Conservation (phyloP, 2,329 filamentous ascomycete genomes). For the Fusarium albosuccineum region DNA sequence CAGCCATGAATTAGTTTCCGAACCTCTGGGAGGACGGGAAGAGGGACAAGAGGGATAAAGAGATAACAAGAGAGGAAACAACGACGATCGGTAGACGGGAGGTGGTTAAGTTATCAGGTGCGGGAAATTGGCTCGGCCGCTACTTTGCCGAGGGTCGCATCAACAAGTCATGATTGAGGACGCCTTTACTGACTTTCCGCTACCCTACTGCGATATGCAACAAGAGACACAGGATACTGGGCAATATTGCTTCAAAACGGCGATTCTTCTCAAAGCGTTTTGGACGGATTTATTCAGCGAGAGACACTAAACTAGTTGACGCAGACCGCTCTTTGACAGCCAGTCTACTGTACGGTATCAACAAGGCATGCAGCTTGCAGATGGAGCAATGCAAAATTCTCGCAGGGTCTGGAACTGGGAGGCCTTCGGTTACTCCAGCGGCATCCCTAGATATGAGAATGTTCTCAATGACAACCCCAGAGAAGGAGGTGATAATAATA, state of each 20-base stretch:
- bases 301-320: constrained; percentile 38
- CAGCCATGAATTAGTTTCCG: constrained; percentile 27
- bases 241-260: constrained; percentile 9
- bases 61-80: constrained; percentile 42
- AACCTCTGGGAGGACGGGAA: constrained; percentile 7
- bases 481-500: not conserved
- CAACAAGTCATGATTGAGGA: constrained; percentile 1
- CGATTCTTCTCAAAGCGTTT: constrained; percentile 16
- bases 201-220: constrained; percentile 25
- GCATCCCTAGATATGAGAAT: constrained; percentile 24
- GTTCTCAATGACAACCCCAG: not conserved
- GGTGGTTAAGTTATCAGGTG: not conserved
- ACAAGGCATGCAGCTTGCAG: constrained; percentile 40
- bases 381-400: constrained; percentile 26
- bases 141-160: constrained; percentile 15
- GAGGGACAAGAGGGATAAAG: constrained; percentile 17
- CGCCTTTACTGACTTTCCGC: constrained; percentile 10
- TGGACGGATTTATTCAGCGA: constrained; percentile 25
- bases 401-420: constrained; percentile 35
- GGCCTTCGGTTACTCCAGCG: constrained; percentile 20
- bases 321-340: constrained; percentile 49
- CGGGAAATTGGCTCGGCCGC: constrained; percentile 24
- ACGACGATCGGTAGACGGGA: constrained; percentile 4
- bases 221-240: not conserved
- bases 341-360: constrained; percentile 33